Evolutionary conservation across 495 filamentous ascomycete species (phyloP).

Genomic region (Cladorrhinum samala): DNA sequence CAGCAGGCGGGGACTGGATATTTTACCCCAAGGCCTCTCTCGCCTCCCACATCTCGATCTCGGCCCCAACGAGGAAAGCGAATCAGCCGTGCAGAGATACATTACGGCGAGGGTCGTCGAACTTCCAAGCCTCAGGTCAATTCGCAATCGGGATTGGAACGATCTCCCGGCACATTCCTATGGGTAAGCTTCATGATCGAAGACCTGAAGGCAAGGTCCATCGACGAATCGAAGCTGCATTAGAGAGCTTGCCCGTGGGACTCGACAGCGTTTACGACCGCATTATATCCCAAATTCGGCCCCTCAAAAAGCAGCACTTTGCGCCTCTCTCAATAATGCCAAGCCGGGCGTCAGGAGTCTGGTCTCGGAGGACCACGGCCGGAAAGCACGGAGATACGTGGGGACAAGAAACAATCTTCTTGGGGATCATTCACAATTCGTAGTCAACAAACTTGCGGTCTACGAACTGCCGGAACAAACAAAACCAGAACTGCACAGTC

Average conservation of each 20-base stretch:
- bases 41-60: not conserved
- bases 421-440: too few relatives aligned
- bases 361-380: too few relatives aligned
- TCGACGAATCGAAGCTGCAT: not conserved
- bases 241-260: not conserved
- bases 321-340: too few relatives aligned
- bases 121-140: not conserved
- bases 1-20: not conserved
- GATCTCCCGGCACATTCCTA: not conserved
- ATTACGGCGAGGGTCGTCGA: not conserved
- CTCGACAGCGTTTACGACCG: not conserved
- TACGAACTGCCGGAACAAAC: too few relatives aligned
- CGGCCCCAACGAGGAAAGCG: not conserved
- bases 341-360: too few relatives aligned
- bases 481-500: too few relatives aligned
- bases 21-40: not conserved
- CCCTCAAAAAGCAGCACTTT: too few relatives aligned
- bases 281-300: not conserved
- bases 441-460: too few relatives aligned
- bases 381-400: too few relatives aligned
- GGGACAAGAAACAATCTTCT: too few relatives aligned
- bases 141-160: not conserved
- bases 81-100: not conserved
- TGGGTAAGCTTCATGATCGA: not conserved
- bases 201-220: not conserved